Percentiles rank a stretch among this genome's conserved stretches.
Evolutionary conservation across 1,284 basidiomycete genomes (phyloP).

Genomic region (Bondarzewia mesenterica): DNA sequence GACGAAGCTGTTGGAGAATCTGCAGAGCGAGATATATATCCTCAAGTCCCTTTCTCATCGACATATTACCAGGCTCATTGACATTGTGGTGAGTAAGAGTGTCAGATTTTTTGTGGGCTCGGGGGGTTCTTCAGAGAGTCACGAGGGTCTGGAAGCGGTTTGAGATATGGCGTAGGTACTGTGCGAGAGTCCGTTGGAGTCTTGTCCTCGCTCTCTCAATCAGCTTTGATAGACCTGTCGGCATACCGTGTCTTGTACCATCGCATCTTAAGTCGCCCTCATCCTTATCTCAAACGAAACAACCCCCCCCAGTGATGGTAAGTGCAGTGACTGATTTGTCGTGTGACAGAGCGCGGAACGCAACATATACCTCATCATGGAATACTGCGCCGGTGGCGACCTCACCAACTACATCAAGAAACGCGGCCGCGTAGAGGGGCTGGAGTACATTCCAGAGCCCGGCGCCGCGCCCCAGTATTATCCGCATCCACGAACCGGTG

Average conservation of each 20-base stretch:
- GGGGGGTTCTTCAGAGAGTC: no score
- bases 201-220: no score
- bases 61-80: slow-evolving; percentile 89
- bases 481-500: slow-evolving; percentile 86
- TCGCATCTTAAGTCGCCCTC: no score
- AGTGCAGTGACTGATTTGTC: no score
- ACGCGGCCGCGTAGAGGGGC: slow-evolving; percentile 76
- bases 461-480: slow-evolving; percentile 74
- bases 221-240: no score
- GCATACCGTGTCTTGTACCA: no score
- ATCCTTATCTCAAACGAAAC: no score
- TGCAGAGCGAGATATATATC: slow-evolving; percentile 96
- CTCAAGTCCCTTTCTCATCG: slow-evolving; percentile 90
- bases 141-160: no score
- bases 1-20: slow-evolving; percentile 90
- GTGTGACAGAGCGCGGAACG: slow-evolving; percentile 72
- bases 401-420: slow-evolving; percentile 96
- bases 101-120: no score
- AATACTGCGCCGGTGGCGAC: slow-evolving; percentile 93
- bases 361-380: slow-evolving; percentile 98
- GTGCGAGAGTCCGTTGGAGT: no score
- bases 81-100: slow-evolving; percentile 83
- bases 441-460: slow-evolving; percentile 69
- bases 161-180: no score
- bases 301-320: no score